phyloP scores from a whole-genome alignment of 2,329 filamentous ascomycete genomes.

The Hypoxylon sp. region DNA sequence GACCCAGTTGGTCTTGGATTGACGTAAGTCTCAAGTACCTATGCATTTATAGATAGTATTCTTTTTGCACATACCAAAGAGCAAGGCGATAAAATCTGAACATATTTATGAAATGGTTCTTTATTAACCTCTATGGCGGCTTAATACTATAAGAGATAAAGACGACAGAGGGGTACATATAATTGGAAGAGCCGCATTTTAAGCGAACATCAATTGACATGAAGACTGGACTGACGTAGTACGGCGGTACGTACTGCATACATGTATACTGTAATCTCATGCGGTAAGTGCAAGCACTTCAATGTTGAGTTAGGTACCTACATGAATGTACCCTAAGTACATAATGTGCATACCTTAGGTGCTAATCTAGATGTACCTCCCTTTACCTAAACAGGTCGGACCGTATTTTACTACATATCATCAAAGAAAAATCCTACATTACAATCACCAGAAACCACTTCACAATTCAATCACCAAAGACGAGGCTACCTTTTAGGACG shows the following conservation, averaged over 20 bases:
- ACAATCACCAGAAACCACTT: slow-evolving; percentile 24
- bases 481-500: slow-evolving; percentile 13
- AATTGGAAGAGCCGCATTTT: slow-evolving; percentile 36
- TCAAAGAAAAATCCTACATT: slow-evolving; percentile 31
- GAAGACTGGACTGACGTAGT: slow-evolving; percentile 33
- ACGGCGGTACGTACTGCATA: slow-evolving; percentile 28
- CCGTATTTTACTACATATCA: slow-evolving; percentile 20
- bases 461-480: slow-evolving; percentile 13
- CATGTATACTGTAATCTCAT: not conserved
- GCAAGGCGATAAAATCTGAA: not conserved
- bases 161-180: not conserved
- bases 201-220: slow-evolving; percentile 31
- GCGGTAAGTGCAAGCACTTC: slow-evolving; percentile 16
- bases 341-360: not conserved
- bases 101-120: not conserved
- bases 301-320: slow-evolving; percentile 25
- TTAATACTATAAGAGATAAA: not conserved
- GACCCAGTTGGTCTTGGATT: slow-evolving; percentile 62
- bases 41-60: slow-evolving; percentile 2
- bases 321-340: too few species aligned
- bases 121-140: not conserved
- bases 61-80: not conserved
- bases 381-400: slow-evolving; percentile 23
- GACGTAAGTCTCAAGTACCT: slow-evolving; percentile 47
- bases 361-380: not conserved